Percentiles rank a stretch among this genome's conserved stretches.
Evolutionary conservation across 1,139 yeast genomes (phyloP).

Genomic region (Taphrina flavorubra): DNA sequence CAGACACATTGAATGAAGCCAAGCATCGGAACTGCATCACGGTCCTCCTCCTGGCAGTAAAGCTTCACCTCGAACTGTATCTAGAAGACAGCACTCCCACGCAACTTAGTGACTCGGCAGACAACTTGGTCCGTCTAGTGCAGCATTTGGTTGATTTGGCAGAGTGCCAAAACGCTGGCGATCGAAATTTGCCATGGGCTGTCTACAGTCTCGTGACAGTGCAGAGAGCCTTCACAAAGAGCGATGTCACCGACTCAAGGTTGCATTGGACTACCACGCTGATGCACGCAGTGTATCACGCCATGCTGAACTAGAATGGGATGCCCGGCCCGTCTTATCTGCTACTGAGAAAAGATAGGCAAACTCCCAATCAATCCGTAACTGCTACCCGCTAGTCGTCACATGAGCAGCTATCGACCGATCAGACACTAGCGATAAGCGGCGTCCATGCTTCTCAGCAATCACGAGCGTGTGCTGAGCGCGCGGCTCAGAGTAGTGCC

Average conservation of each 20-base stretch:
- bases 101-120: not conserved
- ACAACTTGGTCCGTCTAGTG: not conserved
- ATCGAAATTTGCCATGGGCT: slow-evolving; percentile 10
- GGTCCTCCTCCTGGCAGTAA: not conserved
- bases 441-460: too few relatives aligned
- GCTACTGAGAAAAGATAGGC: not conserved
- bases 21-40: slow-evolving; percentile 12
- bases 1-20: not conserved
- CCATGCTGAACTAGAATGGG: slow-evolving; percentile 5
- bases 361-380: not conserved
- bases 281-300: not conserved
- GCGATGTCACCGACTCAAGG: not conserved
- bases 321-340: not conserved
- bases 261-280: slow-evolving; percentile 8
- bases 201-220: not conserved
- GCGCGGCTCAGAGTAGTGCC: not conserved
- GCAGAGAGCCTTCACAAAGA: not conserved
- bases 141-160: not conserved
- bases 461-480: too few relatives aligned
- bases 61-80: slow-evolving; percentile 1
- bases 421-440: too few relatives aligned
- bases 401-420: too few relatives aligned
- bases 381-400: not conserved
- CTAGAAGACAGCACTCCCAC: not conserved
- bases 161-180: not conserved